phyloP scores from a whole-genome alignment of 306 rosid species.

The Cucumis sativus region Cucumber_9930_V3 NC_026655.2:21470001-21470500 shows the following conservation, averaged over 20 bases:
- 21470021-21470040: neutral
- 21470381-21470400: neutral
- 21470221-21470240: neutral
- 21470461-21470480: neutral
- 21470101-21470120: no score
- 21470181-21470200: no score
- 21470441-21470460: neutral
- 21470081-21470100: neutral
- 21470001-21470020: neutral
- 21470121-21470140: no score
- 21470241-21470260: neutral
- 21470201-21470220: no score
- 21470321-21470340: neutral
- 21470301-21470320: neutral
- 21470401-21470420: neutral
- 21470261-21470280: neutral
- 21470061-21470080: neutral
- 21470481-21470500: neutral
- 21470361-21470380: neutral
- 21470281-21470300: neutral
- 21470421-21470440: neutral
- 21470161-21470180: no score
- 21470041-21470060: neutral
- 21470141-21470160: no score
- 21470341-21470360: neutral